Conservation (phyloP, 495 filamentous ascomycete species). For the Astrocystis sublimbata region DNA sequence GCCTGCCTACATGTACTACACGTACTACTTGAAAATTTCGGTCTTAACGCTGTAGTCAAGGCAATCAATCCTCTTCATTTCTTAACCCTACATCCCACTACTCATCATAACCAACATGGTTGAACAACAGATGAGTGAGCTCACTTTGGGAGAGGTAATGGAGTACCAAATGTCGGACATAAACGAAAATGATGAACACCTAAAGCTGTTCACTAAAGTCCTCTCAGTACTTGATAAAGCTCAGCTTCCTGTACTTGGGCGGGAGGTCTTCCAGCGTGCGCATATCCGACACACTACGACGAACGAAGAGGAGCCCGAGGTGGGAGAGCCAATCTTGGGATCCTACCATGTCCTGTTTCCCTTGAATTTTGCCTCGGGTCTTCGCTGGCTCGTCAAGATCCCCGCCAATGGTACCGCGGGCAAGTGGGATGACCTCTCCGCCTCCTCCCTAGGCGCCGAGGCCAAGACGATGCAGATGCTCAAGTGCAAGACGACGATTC, state of each 20-base stretch:
- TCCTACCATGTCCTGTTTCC: constrained; percentile 28
- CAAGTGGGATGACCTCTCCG: constrained; percentile 27
- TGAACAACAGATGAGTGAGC: too few relatives aligned
- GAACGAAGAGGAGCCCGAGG: background rate
- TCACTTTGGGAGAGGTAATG: too few relatives aligned
- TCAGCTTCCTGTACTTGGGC: background rate
- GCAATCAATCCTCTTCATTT: too few relatives aligned
- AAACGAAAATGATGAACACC: constrained; percentile 5
- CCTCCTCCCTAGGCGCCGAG: constrained; percentile 30
- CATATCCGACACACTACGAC: background rate
- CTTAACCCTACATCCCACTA: too few relatives aligned
- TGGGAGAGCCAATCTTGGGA: constrained; percentile 19
- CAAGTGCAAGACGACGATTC: constrained; percentile 32
- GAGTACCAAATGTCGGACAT: too few relatives aligned
- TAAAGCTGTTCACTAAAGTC: constrained; percentile 12
- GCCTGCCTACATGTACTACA: too few relatives aligned
- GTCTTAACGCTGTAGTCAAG: too few relatives aligned
- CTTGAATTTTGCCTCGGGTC: constrained; percentile 20
- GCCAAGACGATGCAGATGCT: constrained; percentile 34
- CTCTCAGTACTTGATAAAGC: constrained; percentile 8
- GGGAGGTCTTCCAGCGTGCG: background rate
- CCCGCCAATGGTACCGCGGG: constrained; percentile 26
- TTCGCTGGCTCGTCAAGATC: constrained; percentile 28
- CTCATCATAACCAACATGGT: too few relatives aligned
- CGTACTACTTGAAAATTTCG: too few relatives aligned